Base-by-base conservation (phyloP, 108 stramenopile genomes). In the Asterionellopsis glacialis region DNA sequence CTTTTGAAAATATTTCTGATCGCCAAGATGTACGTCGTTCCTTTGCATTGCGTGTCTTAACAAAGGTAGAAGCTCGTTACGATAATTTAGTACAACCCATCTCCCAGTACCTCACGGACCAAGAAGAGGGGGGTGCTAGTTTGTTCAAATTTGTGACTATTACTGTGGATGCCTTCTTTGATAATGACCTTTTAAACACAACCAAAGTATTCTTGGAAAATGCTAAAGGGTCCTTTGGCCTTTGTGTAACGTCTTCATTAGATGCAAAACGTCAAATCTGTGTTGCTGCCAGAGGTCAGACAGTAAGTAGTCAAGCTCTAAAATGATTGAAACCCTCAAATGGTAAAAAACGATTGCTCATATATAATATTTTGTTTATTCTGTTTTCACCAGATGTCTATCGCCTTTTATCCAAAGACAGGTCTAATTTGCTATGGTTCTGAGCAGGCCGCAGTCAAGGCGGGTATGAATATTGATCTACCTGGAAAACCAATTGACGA, bases 371-470 rank as follows among this genome's bases (percentile, higher is more conserved):
- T 33, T 33, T 33, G 2, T 7, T 2, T 33, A 33, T 33, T 33
- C 33, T 33, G 33, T 7, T 33, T 9, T 45, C n/a, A 9, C n/a
- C n/a, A 54, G 24, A 59, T 90, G 68, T 86, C 84, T 1, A 63
- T 91, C 57, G 86, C 78, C 38, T 85, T 91, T 67, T 91, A 86
- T 61, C 90, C 90, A 5, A 55, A 56, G 11, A 91, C 88, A 60
- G 86, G 82, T 13, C 47, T 91, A 14, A 77, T 91, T 51, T 84
- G 82, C 45, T 91, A 69, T 63, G 90, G 90, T 14, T 85, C 83
- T 7, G 90, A 91, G 58, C 90, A 88, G 66, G 90, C 86, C 11
- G 86, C 90, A 3, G 86, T 87, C 24, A 91, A 91, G 63, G 83
- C 86, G 14, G 86, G 82, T 23, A 23, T 15, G 54, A 33, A 18